These are phyloP conservation scores for Triticum turgidum DNA, from an alignment of 176 grass and related monocot species.

Conservation along the genomic window DNA sequence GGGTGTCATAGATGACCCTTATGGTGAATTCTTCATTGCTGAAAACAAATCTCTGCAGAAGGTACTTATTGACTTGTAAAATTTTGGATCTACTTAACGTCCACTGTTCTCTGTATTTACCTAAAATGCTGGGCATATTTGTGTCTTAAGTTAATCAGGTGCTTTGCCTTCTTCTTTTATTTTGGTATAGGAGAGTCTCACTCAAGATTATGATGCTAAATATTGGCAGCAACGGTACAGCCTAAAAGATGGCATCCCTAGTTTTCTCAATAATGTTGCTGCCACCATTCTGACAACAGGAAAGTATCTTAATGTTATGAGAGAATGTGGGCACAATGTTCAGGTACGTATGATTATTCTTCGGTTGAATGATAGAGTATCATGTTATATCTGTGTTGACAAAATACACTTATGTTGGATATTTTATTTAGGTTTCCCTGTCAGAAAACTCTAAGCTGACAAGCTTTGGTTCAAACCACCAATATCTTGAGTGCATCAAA, in stretches of 20 bases:
- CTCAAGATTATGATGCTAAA: conserved; percentile 89
- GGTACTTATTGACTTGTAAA: conserved; percentile 43
- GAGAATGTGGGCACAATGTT: conserved; percentile 92
- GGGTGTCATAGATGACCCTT: conserved; percentile 96
- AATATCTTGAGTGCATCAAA: conserved; percentile 97
- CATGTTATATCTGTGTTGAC: background rate
- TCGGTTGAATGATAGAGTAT: background rate
- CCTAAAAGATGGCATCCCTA: conserved; percentile 91
- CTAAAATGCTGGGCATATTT: background rate
- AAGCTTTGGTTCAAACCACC: conserved; percentile 86
- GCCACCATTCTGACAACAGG: conserved; percentile 88
- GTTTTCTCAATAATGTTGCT: conserved; percentile 90
- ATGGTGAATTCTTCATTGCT: conserved; percentile 98
- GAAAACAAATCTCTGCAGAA: conserved; percentile 98
- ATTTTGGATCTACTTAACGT: conserved; percentile 2
- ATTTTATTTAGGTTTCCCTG: conserved; percentile 71
- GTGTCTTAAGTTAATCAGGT: conserved; percentile 14
- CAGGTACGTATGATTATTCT: conserved; percentile 59
- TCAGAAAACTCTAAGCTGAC: conserved; percentile 96
- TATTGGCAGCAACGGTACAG: conserved; percentile 97
- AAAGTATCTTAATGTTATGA: conserved; percentile 98
- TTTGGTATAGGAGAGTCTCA: conserved; percentile 85
- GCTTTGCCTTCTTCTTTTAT: conserved; percentile 27
- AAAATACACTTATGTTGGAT: conserved; percentile 25
- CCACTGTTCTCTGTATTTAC: conserved; percentile 21